Evolutionary conservation across 768 basidiomycete genomes (phyloP).

Genomic region (Chalciporus sphaerocephalus): DNA sequence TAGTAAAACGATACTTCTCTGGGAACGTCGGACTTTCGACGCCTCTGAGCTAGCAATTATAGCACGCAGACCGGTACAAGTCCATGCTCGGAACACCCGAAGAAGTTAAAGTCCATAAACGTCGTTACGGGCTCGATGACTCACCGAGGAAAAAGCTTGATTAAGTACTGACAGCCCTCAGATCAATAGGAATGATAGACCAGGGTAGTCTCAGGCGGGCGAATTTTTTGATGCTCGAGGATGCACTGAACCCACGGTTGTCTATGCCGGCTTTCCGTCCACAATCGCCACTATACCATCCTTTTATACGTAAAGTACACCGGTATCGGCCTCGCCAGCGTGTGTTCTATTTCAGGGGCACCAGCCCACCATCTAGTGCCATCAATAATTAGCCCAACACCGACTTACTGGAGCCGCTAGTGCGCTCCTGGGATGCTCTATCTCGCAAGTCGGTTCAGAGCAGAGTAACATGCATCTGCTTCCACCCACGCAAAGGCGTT

Average conservation of each 20-base stretch:
- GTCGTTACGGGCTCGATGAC: constrained; percentile 17
- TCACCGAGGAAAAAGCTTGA: constrained; percentile 13
- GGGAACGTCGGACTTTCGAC: constrained; percentile 14
- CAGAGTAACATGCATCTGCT: constrained; percentile 1
- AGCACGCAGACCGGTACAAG: constrained; percentile 5
- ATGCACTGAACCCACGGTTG: constrained; percentile 11
- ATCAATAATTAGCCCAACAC: constrained; percentile 3
- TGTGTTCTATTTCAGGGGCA: not conserved
- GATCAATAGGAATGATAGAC: constrained; percentile 9
- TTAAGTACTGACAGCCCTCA: not conserved
- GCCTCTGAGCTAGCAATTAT: constrained; percentile 19
- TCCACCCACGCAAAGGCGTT: constrained; percentile 11
- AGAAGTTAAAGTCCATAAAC: constrained; percentile 8
- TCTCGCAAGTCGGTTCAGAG: constrained; percentile 6
- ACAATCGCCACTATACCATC: not conserved
- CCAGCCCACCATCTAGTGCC: not conserved
- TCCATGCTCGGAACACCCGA: constrained; percentile 3
- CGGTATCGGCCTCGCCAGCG: not conserved
- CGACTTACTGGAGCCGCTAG: constrained; percentile 1
- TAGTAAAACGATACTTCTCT: constrained; percentile 6
- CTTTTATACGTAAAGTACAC: constrained; percentile 7
- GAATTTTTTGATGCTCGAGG: not conserved
- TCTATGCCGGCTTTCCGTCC: not conserved
- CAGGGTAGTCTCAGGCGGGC: not conserved
- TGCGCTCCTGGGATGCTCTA: constrained; percentile 5